These are phyloP conservation scores for Arabis alpina DNA, from an alignment of 345 rosid genomes.

Conservation along the genomic window DNA sequence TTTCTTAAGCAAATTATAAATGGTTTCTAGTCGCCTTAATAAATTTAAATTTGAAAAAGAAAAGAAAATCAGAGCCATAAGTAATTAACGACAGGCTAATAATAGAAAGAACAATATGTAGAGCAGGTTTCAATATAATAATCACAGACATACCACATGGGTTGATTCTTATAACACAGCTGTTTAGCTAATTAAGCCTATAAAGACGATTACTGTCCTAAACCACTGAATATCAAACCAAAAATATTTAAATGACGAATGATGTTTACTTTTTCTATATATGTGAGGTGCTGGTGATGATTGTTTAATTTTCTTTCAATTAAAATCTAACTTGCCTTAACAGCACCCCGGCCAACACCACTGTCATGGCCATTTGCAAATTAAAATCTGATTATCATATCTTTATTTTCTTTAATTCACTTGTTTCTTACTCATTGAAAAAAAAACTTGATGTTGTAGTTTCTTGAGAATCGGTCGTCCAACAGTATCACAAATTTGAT, in stretches of 20 bases:
- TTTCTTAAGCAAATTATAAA: conserved; percentile 12
- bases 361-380: conserved; percentile 35
- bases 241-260: conserved; percentile 14
- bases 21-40: neutral
- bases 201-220: conserved; percentile 42
- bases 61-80: neutral
- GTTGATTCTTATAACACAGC: conserved; percentile 46
- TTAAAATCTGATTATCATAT: neutral
- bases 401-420: conserved; percentile 1
- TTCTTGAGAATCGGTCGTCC: neutral
- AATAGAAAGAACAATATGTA: conserved; percentile 31
- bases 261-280: neutral
- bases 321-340: too few species aligned
- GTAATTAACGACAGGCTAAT: conserved; percentile 38
- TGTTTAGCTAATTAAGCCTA: conserved; percentile 45
- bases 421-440: neutral
- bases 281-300: conserved; percentile 33
- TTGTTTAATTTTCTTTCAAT: neutral
- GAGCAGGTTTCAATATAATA: conserved; percentile 39
- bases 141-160: conserved; percentile 47
- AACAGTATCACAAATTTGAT: neutral
- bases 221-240: conserved; percentile 31
- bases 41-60: neutral
- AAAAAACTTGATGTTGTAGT: neutral
- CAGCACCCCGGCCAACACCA: too few species aligned